These are phyloP conservation scores for Trichoderma sp. DNA, from an alignment of 2,329 filamentous ascomycete genomes.

Conservation along the genomic window DNA sequence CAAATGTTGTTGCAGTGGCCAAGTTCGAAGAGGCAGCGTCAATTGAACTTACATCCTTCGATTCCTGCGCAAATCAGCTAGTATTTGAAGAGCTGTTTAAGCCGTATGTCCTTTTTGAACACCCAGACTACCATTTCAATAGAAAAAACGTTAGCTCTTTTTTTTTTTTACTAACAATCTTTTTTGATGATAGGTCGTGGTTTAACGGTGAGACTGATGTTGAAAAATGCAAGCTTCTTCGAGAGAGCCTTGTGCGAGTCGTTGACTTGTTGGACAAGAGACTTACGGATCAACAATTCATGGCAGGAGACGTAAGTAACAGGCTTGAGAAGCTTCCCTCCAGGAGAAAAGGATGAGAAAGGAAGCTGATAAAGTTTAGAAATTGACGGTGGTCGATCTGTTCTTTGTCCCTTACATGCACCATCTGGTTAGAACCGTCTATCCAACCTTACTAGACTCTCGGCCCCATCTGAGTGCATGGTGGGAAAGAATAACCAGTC, in stretches of 20 bases:
- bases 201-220: not conserved
- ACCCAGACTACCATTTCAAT: no score
- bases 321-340: not conserved
- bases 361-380: not conserved
- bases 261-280: not conserved
- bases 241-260: not conserved
- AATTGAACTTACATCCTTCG: slow-evolving; percentile 5
- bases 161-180: not conserved
- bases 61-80: not conserved
- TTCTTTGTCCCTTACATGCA: slow-evolving; percentile 8
- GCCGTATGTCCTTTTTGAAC: not conserved
- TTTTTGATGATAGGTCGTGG: not conserved
- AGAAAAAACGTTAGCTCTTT: no score
- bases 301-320: slow-evolving; percentile 4
- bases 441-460: not conserved
- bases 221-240: not conserved
- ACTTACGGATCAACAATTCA: not conserved
- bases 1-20: not conserved
- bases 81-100: not conserved
- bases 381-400: not conserved
- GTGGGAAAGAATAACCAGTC: not conserved
- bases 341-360: not conserved
- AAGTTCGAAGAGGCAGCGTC: slow-evolving; percentile 3
- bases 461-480: not conserved
- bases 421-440: not conserved